phyloP scores from a whole-genome alignment of 495 filamentous ascomycete species.

The Bacidia gigantensis region DNA sequence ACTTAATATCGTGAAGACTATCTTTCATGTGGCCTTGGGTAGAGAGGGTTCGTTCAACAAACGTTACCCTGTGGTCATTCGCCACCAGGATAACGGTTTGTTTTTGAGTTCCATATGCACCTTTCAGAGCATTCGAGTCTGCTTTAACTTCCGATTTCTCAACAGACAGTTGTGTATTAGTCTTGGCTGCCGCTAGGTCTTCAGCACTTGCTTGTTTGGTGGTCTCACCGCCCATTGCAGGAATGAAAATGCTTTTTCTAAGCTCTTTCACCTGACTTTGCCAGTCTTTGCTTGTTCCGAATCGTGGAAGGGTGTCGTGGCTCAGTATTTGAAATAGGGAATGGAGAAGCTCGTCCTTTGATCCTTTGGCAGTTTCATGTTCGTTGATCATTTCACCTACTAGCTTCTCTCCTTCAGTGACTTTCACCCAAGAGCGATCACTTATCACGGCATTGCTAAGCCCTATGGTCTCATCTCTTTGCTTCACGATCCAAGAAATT shows the following conservation, averaged over 20 bases:
- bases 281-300: conserved; percentile 41
- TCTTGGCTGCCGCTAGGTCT: conserved; percentile 32
- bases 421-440: conserved; percentile 71
- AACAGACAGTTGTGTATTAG: conserved; percentile 4
- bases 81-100: conserved; percentile 78
- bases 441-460: conserved; percentile 76
- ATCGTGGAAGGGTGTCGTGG: conserved; percentile 54
- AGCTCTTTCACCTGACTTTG: conserved; percentile 58
- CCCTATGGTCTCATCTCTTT: conserved; percentile 52
- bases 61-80: conserved; percentile 60
- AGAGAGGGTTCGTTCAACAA: conserved; percentile 71
- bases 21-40: conserved; percentile 45
- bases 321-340: conserved; percentile 58
- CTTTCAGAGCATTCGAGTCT: conserved; percentile 30
- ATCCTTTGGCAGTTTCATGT: conserved; percentile 32
- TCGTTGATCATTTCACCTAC: conserved; percentile 32
- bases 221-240: conserved; percentile 44
- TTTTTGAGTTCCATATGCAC: conserved; percentile 82
- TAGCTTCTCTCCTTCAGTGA: conserved; percentile 42
- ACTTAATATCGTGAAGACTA: conserved; percentile 45
- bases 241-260: conserved; percentile 74
- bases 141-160: conserved; percentile 15
- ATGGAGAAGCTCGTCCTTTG: conserved; percentile 54
- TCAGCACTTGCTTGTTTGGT: conserved; percentile 38
- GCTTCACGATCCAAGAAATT: conserved; percentile 54